Conservation (phyloP, 805 yeast genomes). For the Yarrowia sp. region DNA sequence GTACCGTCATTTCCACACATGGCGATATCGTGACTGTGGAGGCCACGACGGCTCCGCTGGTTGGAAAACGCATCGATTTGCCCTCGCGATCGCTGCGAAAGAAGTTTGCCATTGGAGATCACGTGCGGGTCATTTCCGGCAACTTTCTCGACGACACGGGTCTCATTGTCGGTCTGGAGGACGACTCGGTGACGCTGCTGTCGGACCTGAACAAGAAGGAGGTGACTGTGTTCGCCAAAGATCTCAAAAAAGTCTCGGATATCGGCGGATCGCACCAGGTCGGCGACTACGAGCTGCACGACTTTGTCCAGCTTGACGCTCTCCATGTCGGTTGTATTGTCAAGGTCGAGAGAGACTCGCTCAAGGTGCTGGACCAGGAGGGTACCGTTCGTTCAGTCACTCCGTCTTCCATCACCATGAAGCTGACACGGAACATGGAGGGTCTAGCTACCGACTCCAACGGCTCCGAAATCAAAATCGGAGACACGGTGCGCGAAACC, state of each 20-base stretch:
- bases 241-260: slow-evolving; percentile 89
- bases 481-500: slow-evolving; percentile 89
- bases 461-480: slow-evolving; percentile 85
- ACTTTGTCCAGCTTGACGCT: slow-evolving; percentile 85
- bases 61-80: slow-evolving; percentile 72
- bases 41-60: slow-evolving; percentile 57
- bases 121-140: slow-evolving; percentile 90
- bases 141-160: slow-evolving; percentile 94
- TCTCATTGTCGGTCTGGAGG: slow-evolving; percentile 80
- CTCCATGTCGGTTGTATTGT: slow-evolving; percentile 88
- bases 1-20: slow-evolving; percentile 73
- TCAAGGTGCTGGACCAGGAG: slow-evolving; percentile 79
- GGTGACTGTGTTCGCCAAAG: slow-evolving; percentile 90
- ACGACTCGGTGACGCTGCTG: slow-evolving; percentile 86
- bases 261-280: slow-evolving; percentile 73
- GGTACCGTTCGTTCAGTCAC: slow-evolving; percentile 75
- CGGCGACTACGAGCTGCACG: slow-evolving; percentile 85
- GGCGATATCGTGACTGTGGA: slow-evolving; percentile 65
- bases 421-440: slow-evolving; percentile 58
- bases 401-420: slow-evolving; percentile 83
- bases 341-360: slow-evolving; percentile 86
- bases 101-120: slow-evolving; percentile 89
- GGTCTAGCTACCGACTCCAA: slow-evolving; percentile 83
- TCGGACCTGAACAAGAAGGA: slow-evolving; percentile 90
- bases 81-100: slow-evolving; percentile 85